A percentile compares a stretch with the other conserved stretches of the same genome.
Conservation (phyloP, 2,329 filamentous ascomycete genomes). For the Arthrobotrys entomopaga region DNA sequence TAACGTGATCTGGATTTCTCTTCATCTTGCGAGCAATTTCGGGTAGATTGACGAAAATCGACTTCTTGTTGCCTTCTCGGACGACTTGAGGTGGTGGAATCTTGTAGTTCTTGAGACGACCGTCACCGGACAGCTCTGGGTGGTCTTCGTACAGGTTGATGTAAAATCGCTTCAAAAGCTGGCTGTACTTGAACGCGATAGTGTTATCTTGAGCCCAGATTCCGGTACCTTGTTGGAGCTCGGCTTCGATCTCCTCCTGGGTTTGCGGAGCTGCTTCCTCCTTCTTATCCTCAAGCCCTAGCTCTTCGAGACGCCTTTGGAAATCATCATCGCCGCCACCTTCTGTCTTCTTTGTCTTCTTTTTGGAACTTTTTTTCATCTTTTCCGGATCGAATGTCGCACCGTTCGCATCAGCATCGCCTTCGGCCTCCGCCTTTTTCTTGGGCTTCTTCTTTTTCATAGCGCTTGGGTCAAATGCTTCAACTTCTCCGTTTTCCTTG, state of each 20-base stretch:
- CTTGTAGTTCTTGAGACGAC: constrained; percentile 90
- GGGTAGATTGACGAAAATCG: constrained; percentile 98
- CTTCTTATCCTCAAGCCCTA: constrained; percentile 67
- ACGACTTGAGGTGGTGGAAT: constrained; percentile 98
- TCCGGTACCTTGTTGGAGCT: constrained; percentile 81
- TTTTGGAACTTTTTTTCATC: constrained; percentile 69
- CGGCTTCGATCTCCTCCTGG: constrained; percentile 75
- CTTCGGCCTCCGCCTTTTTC: constrained; percentile 75
- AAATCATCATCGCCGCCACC: constrained; percentile 65
- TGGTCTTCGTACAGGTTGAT: constrained; percentile 93
- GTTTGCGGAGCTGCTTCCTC: constrained; percentile 69
- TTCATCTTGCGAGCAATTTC: constrained; percentile 99
- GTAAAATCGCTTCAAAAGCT: constrained; percentile 93
- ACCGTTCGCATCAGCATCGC: constrained; percentile 80
- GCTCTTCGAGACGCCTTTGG: constrained; percentile 66
- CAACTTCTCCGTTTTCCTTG: constrained; percentile 54
- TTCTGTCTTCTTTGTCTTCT: constrained; percentile 64
- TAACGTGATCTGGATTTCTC: constrained; percentile 96
- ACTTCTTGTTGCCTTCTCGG: constrained; percentile 99
- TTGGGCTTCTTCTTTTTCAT: constrained; percentile 59
- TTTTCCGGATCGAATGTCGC: constrained; percentile 77
- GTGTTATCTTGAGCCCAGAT: constrained; percentile 87
- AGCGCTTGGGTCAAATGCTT: constrained; percentile 56
- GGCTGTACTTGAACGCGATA: constrained; percentile 81
- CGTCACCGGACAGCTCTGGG: constrained; percentile 89